Percentiles rank a stretch among this genome's conserved stretches.
These are phyloP conservation scores for Phytophthora citrophthora DNA, from an alignment of 352 stramenopile species.

Conservation along the genomic window DNA sequence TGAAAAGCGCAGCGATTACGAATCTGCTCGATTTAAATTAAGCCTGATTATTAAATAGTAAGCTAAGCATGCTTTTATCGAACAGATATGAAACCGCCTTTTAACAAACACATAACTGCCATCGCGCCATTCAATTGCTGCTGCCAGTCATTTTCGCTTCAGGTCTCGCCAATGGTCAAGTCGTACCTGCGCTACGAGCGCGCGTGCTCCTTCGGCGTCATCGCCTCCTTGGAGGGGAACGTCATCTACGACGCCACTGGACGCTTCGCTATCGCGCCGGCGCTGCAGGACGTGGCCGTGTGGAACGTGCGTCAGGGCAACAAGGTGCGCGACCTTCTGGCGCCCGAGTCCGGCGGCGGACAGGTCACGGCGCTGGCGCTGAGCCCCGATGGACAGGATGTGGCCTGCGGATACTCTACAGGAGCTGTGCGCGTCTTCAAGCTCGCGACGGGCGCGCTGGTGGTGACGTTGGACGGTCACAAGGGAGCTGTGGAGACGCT, in stretches of 20 bases:
- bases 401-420: slow-evolving; percentile 88
- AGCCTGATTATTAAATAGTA: no score
- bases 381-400: slow-evolving; percentile 76
- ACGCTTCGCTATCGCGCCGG: slow-evolving; percentile 85
- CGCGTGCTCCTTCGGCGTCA: slow-evolving; percentile 90
- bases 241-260: slow-evolving; percentile 88
- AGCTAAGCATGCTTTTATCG: no score
- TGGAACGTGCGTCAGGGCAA: slow-evolving; percentile 93
- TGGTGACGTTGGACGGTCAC: slow-evolving; percentile 92
- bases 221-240: slow-evolving; percentile 89
- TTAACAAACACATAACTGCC: neutral
- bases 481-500: slow-evolving; percentile 79
- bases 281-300: slow-evolving; percentile 90
- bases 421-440: slow-evolving; percentile 83
- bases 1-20: no score
- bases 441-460: slow-evolving; percentile 71
- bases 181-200: slow-evolving; percentile 94
- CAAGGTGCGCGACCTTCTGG: slow-evolving; percentile 78
- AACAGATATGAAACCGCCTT: no score
- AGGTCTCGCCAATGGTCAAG: slow-evolving; percentile 76
- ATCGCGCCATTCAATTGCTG: no score
- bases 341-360: slow-evolving; percentile 39
- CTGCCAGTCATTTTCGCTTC: slow-evolving; percentile 4
- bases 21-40: no score
- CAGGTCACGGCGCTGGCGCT: slow-evolving; percentile 85